These are phyloP conservation scores for Cymbidium sinense DNA, from an alignment of 106 monocot species.

Conservation along the genomic window DNA sequence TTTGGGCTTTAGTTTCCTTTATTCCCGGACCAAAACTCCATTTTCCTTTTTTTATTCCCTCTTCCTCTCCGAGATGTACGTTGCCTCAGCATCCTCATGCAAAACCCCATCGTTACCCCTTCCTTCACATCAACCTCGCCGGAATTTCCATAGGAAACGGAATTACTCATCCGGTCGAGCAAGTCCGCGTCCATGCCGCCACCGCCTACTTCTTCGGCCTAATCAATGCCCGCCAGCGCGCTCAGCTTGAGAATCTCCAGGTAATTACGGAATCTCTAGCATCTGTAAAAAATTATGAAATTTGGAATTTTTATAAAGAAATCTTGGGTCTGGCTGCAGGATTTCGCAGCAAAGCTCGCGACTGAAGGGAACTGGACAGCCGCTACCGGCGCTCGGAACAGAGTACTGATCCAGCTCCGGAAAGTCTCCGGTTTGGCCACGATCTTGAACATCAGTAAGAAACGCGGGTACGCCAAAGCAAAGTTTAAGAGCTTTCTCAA, in stretches of 20 bases:
- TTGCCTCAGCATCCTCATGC: conserved; percentile 47
- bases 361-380: conserved; percentile 35
- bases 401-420: conserved; percentile 29
- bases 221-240: conserved; percentile 45
- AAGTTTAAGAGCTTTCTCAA: conserved; percentile 31
- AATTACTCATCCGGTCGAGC: conserved; percentile 60
- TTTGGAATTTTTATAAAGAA: background rate
- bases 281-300: too few relatives aligned
- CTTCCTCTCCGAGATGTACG: conserved; percentile 72
- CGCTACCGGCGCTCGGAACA: conserved; percentile 42
- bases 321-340: conserved; percentile 23
- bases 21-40: conserved; percentile 55
- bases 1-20: background rate
- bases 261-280: background rate
- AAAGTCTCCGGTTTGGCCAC: conserved; percentile 64
- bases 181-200: conserved; percentile 63
- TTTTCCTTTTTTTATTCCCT: conserved; percentile 45
- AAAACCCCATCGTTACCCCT: conserved; percentile 18
- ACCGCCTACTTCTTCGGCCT: conserved; percentile 60
- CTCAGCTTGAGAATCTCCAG: conserved; percentile 9
- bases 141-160: conserved; percentile 87
- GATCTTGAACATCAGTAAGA: conserved; percentile 42
- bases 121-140: conserved; percentile 34
- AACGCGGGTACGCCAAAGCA: conserved; percentile 28
- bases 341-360: conserved; percentile 27